phyloP scores from a whole-genome alignment of 208 protist genomes.

The Trypanosoma vivax region DNA sequence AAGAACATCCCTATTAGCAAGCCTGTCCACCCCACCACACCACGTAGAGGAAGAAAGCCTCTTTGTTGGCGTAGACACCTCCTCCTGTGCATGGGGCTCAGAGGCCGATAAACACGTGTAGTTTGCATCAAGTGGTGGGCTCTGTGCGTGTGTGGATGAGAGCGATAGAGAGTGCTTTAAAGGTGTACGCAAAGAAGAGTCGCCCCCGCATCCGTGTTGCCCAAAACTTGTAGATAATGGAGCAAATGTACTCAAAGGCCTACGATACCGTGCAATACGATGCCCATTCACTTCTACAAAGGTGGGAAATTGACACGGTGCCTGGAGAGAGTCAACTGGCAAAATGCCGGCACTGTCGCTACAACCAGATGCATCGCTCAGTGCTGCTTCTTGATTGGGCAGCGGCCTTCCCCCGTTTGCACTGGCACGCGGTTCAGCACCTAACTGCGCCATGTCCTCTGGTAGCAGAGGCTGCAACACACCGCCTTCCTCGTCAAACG shows the following conservation, averaged over 20 bases:
- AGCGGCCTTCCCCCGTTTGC: not conserved
- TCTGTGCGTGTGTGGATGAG: too few species aligned
- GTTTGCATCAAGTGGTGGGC: too few species aligned
- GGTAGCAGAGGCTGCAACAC: conserved; percentile 23
- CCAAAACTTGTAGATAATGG: too few species aligned
- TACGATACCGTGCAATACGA: conserved; percentile 16
- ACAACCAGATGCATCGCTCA: not conserved
- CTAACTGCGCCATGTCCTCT: not conserved
- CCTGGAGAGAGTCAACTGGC: not conserved
- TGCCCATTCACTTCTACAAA: conserved; percentile 21
- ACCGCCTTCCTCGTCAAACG: conserved; percentile 61
- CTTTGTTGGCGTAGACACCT: too few species aligned
- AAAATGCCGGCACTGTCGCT: too few species aligned
- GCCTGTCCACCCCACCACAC: too few species aligned
- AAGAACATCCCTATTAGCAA: not conserved
- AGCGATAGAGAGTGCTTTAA: too few species aligned
- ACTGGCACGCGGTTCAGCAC: not conserved
- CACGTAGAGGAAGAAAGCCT: too few species aligned
- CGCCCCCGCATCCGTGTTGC: too few species aligned
- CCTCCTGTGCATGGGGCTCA: too few species aligned
- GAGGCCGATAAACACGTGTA: too few species aligned
- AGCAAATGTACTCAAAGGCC: not conserved
- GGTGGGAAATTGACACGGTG: not conserved
- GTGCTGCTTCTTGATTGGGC: not conserved
- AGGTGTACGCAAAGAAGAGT: too few species aligned